Percentiles rank a stretch among this genome's conserved stretches.
These are phyloP conservation scores for Trichosporon sp. DNA, from an alignment of 1,284 basidiomycete genomes.

Conservation along the genomic window DNA sequence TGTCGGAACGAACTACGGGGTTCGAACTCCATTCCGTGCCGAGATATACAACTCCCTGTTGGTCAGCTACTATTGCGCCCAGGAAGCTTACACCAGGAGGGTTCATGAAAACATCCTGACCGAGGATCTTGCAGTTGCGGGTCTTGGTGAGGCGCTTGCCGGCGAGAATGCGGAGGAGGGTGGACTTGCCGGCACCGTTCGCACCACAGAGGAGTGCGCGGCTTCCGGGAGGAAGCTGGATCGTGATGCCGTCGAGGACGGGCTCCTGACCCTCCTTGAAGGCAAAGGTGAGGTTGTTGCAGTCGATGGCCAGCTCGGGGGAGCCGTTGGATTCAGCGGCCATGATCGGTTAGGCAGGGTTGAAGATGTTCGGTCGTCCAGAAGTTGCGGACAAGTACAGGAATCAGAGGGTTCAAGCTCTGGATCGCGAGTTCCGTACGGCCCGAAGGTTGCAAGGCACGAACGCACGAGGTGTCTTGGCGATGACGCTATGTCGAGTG, in stretches of 20 bases:
- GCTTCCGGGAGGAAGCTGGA: constrained; percentile 71
- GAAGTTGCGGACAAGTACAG: background rate
- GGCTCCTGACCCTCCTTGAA: constrained; percentile 59
- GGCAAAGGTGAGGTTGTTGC: constrained; percentile 66
- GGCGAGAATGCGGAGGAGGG: constrained; percentile 88
- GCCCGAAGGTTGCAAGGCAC: background rate
- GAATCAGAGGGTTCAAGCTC: constrained; percentile 4
- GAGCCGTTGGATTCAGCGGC: constrained; percentile 12
- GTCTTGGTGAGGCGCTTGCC: constrained; percentile 80
- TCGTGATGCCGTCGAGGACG: constrained; percentile 67
- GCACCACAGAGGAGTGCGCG: constrained; percentile 83
- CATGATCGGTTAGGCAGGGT: constrained; percentile 21
- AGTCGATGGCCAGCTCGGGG: constrained; percentile 59
- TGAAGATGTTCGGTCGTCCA: constrained; percentile 19
- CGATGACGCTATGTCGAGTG: constrained; percentile 11
- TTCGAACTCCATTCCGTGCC: constrained; percentile 96
- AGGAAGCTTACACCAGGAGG: constrained; percentile 56
- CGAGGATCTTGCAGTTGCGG: constrained; percentile 72
- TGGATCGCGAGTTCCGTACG: background rate
- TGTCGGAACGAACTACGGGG: constrained; percentile 90
- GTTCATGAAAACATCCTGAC: constrained; percentile 76
- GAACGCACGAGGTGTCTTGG: background rate
- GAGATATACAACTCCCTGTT: constrained; percentile 77
- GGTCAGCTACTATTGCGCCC: background rate
- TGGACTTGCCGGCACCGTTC: constrained; percentile 97